Evolutionary conservation across 1,284 basidiomycete species (phyloP), one percentile per base, ranked within the genome.

Genomic region (Apiotrichum gamsii): DNA sequence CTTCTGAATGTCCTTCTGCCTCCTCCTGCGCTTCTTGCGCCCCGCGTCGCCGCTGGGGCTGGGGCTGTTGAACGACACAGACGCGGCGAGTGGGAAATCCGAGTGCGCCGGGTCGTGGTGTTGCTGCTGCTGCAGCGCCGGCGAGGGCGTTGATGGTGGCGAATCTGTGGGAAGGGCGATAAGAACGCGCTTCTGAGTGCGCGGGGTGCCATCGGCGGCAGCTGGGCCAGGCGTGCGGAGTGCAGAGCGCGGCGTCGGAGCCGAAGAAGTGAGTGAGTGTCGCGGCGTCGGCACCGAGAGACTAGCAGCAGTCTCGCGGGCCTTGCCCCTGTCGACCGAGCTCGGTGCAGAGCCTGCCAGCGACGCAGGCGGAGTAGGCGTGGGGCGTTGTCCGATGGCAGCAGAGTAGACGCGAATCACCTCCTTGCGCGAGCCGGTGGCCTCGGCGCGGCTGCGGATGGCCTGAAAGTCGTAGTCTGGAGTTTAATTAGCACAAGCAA

Each of bases 391-490:
- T 3, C 53, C 53, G n/a, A 48, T 24, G 6, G 43, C 39, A 1
- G 42, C 46, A 9, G 51, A 52, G 32, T 56, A 56, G 9, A 56
- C 54, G 28, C 45, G 50, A 28, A 56, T 35, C 9, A 47, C 36
- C 39, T 56, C 49, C 15, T 21, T 16, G 25, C 30, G 41, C 5
- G 53, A 51, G 3, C 34, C 44, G 18, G 40, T 52, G 9, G 56
- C 59, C 1, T 54, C 16, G 0, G 61, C 64, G 40, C 64, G 52
- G 13, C 49, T 46, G 16, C 58, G 54, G 40, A 67, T 51, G 4
- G 60, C 51, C 10, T 50, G 40, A 25, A 56, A 60, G 43, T 67
- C 64, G 24, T 52, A 63, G 34, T 61, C 64, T 67, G 16, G 32
- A 20, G 19, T 16, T 31, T 37, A 14, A 23, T 9, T 21, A 23